Conservation (phyloP, 1,284 basidiomycete genomes). For the Vanrija humicola region DNA sequence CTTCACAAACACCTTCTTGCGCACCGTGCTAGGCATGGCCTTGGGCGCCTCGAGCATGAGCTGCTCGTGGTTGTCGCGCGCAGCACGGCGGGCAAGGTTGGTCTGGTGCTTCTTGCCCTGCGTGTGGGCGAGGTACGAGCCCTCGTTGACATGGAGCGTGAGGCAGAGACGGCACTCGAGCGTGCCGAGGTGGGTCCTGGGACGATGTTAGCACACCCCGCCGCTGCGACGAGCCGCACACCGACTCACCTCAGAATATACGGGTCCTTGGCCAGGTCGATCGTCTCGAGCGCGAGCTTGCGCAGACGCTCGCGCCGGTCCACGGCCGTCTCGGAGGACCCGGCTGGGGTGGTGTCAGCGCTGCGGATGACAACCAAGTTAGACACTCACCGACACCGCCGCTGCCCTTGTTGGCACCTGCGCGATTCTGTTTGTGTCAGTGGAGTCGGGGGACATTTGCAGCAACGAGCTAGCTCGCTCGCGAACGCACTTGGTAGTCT, state of each 20-base stretch:
- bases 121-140: constrained; percentile 97
- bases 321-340: constrained; percentile 73
- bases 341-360: constrained; percentile 25
- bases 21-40: constrained; percentile 56
- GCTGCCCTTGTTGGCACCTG: constrained; percentile 91
- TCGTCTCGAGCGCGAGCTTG: constrained; percentile 93
- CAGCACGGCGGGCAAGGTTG: constrained; percentile 92
- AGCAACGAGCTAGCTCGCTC: background rate
- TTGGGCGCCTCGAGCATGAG: constrained; percentile 76
- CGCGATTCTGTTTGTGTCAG: constrained; percentile 65
- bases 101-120: constrained; percentile 99
- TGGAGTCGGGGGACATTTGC: background rate
- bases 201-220: background rate
- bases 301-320: constrained; percentile 90
- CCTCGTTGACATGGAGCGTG: constrained; percentile 98
- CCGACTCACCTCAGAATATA: constrained; percentile 71
- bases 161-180: constrained; percentile 97
- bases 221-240: too few species aligned
- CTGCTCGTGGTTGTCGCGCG: constrained; percentile 90
- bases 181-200: constrained; percentile 86
- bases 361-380: background rate
- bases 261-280: constrained; percentile 96
- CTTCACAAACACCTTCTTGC: constrained; percentile 92
- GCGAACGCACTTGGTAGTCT: constrained; percentile 43
- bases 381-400: constrained; percentile 67